Evolutionary conservation across 495 filamentous ascomycete genomes (phyloP).

Genomic region (Aspergillus diversus): DNA sequence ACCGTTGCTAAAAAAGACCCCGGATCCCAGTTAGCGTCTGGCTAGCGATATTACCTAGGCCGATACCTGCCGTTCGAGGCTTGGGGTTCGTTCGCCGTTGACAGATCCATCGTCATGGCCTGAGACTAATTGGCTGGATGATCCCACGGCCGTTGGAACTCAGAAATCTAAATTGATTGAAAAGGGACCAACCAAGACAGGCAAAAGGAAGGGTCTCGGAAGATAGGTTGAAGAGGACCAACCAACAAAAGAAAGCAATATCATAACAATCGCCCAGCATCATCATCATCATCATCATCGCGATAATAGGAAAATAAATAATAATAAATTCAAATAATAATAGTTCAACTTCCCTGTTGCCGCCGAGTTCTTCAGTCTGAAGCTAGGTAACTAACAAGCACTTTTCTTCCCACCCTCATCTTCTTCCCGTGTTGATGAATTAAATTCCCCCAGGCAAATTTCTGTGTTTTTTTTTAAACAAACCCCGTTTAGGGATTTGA

Average conservation of each 20-base stretch:
- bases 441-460: not conserved
- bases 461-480: not conserved
- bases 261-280: no score
- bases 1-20: slow-evolving; percentile 27
- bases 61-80: slow-evolving; percentile 31
- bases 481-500: slow-evolving; percentile 23
- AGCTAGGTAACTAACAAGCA: not conserved
- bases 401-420: not conserved
- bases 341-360: not conserved
- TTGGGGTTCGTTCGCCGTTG: slow-evolving; percentile 33
- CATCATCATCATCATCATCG: not conserved
- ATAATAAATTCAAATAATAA: slow-evolving; percentile 2
- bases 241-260: not conserved
- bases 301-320: not conserved
- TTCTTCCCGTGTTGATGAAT: slow-evolving; percentile 9
- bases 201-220: slow-evolving; percentile 18
- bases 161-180: slow-evolving; percentile 25
- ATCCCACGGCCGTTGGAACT: slow-evolving; percentile 29
- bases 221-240: slow-evolving; percentile 9
- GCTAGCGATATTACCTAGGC: slow-evolving; percentile 24
- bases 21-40: slow-evolving; percentile 28
- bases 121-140: slow-evolving; percentile 29
- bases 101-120: slow-evolving; percentile 31
- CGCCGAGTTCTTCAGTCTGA: slow-evolving; percentile 1
- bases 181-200: slow-evolving; percentile 23